Evolutionary conservation across 2,329 filamentous ascomycete species (phyloP).

Genomic region (Didymella sp.): DNA sequence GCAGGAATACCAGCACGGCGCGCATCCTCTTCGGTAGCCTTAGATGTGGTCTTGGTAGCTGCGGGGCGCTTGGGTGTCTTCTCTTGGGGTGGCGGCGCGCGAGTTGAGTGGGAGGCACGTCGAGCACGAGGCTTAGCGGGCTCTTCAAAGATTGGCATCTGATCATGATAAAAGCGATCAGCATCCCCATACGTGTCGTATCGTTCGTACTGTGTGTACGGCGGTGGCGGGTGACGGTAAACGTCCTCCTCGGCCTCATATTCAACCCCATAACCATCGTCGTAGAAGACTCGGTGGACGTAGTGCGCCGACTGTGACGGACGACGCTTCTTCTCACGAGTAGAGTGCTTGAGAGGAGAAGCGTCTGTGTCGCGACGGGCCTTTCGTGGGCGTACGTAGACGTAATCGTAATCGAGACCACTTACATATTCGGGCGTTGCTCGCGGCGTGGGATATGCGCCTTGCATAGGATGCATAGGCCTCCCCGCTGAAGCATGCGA

Average conservation of each 20-base stretch:
- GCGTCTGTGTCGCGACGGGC: slow-evolving; percentile 49
- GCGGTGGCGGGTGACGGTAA: slow-evolving; percentile 57
- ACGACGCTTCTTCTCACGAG: slow-evolving; percentile 57
- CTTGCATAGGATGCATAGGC: slow-evolving; percentile 53
- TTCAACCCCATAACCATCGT: slow-evolving; percentile 58
- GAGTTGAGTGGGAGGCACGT: slow-evolving; percentile 62
- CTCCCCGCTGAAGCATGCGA: slow-evolving; percentile 47
- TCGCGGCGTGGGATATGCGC: slow-evolving; percentile 58
- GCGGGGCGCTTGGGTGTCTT: slow-evolving; percentile 48
- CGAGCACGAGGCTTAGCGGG: slow-evolving; percentile 57
- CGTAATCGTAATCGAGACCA: slow-evolving; percentile 59
- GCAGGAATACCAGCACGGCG: slow-evolving; percentile 73
- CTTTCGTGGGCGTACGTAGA: slow-evolving; percentile 56
- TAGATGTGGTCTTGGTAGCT: slow-evolving; percentile 46
- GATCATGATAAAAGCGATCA: slow-evolving; percentile 60
- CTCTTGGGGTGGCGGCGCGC: slow-evolving; percentile 44
- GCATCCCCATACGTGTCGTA: slow-evolving; percentile 64
- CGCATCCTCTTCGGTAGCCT: slow-evolving; percentile 71
- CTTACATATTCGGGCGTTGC: slow-evolving; percentile 71
- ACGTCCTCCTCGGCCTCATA: slow-evolving; percentile 55
- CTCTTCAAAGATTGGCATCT: slow-evolving; percentile 57
- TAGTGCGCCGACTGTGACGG: slow-evolving; percentile 60
- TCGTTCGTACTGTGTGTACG: slow-evolving; percentile 58
- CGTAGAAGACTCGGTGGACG: slow-evolving; percentile 64
- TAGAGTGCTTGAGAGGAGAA: slow-evolving; percentile 49